Conservation (phyloP, 2,329 filamentous ascomycete genomes). For the Ophiocordyceps camponoti-leonardi region DNA sequence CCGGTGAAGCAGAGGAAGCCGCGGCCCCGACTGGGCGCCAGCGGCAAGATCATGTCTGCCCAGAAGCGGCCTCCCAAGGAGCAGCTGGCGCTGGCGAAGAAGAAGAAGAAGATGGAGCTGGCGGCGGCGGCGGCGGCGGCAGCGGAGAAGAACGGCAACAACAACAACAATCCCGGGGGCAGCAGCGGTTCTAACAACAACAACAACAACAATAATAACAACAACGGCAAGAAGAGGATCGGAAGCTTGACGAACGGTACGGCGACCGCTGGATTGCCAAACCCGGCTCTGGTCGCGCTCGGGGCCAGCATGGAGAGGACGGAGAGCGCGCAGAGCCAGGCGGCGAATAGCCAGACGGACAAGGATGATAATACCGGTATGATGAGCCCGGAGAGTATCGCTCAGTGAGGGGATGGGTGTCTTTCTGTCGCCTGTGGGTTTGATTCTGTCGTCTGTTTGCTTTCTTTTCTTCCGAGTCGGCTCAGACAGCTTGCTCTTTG, state of each 20-base stretch:
- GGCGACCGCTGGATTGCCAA: constrained; percentile 10
- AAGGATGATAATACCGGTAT: constrained; percentile 55
- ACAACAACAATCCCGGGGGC: too few species aligned
- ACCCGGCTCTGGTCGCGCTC: constrained; percentile 21
- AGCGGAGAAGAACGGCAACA: constrained; percentile 15
- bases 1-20: constrained; percentile 78
- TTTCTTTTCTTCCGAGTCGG: too few species aligned
- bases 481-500: too few species aligned
- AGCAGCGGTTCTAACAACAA: constrained; percentile 12
- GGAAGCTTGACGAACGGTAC: constrained; percentile 23
- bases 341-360: constrained; percentile 45
- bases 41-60: constrained; percentile 73
- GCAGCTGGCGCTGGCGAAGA: constrained; percentile 69
- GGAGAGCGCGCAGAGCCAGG: constrained; percentile 39
- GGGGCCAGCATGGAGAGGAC: constrained; percentile 37
- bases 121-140: constrained; percentile 31
- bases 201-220: constrained; percentile 33
- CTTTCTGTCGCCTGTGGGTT: too few species aligned
- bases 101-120: constrained; percentile 61
- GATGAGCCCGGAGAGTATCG: constrained; percentile 72
- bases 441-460: too few species aligned
- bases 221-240: constrained; percentile 32
- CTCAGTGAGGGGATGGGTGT: constrained; percentile 20
- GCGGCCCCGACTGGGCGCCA: constrained; percentile 46
- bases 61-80: constrained; percentile 71